phyloP scores from a whole-genome alignment of 345 rosid genomes.

The Salix suchowensis region DNA sequence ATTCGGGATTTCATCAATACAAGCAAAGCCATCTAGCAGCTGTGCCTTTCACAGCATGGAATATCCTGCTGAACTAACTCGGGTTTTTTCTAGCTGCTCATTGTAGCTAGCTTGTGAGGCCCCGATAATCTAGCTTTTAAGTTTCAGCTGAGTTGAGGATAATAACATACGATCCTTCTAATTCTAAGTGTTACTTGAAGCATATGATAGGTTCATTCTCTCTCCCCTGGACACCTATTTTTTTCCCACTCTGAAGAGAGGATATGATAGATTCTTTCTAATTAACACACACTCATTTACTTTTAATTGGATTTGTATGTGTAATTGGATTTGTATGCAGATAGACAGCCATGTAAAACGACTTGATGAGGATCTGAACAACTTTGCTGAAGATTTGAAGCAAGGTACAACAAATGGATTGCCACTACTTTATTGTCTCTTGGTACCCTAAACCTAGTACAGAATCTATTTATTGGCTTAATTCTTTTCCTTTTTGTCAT shows the following conservation, averaged over 20 bases:
- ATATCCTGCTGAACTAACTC: background rate
- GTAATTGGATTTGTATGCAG: constrained; percentile 24
- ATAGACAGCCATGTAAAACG: constrained; percentile 91
- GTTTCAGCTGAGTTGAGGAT: background rate
- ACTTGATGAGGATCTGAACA: constrained; percentile 88
- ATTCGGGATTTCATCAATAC: background rate
- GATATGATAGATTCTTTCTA: background rate
- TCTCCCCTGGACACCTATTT: background rate
- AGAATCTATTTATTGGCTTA: background rate
- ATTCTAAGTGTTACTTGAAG: background rate
- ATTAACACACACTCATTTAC: background rate
- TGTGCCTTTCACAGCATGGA: background rate
- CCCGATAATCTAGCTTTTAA: background rate
- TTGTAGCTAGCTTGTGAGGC: background rate
- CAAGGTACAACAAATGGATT: constrained; percentile 47
- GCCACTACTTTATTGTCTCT: background rate
- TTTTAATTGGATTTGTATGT: background rate
- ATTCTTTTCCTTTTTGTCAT: constrained; percentile 13
- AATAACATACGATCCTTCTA: background rate
- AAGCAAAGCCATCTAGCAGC: background rate
- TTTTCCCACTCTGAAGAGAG: background rate
- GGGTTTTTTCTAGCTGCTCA: background rate
- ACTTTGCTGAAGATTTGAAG: constrained; percentile 91
- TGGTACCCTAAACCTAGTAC: background rate
- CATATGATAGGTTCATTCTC: background rate